phyloP scores from a whole-genome alignment of 169 alveolate genomes.

The Cryptosporidium canis region DNA sequence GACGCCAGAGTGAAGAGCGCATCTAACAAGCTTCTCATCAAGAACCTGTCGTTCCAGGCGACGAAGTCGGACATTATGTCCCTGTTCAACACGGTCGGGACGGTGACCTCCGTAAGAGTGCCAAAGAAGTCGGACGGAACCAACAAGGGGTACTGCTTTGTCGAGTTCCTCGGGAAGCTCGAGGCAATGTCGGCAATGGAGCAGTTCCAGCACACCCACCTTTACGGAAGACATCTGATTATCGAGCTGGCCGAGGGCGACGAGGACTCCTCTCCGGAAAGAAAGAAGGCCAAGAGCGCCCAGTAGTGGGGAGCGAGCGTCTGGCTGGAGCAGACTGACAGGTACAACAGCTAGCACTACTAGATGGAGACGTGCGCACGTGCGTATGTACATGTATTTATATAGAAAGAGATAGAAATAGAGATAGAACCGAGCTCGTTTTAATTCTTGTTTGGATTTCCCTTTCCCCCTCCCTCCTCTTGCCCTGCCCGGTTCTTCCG shows the following conservation, averaged over 20 bases:
- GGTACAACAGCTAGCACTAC: no score
- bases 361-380: no score
- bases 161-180: slow-evolving; percentile 87
- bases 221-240: slow-evolving; percentile 92
- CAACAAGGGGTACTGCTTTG: slow-evolving; percentile 94
- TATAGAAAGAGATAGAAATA: no score
- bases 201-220: slow-evolving; percentile 89
- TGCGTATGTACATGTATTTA: no score
- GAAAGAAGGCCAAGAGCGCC: not conserved
- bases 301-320: not conserved
- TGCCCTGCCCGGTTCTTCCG: not conserved
- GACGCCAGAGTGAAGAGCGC: slow-evolving; percentile 73
- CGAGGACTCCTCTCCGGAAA: not conserved
- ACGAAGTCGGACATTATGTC: slow-evolving; percentile 88
- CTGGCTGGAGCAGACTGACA: not conserved
- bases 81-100: slow-evolving; percentile 91
- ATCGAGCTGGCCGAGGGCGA: slow-evolving; percentile 86
- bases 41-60: slow-evolving; percentile 95
- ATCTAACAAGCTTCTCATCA: slow-evolving; percentile 88
- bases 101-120: slow-evolving; percentile 87
- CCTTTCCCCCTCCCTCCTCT: not conserved
- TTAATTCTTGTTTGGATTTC: not conserved
- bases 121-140: slow-evolving; percentile 90
- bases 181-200: slow-evolving; percentile 90
- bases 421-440: not conserved